phyloP scores from a whole-genome alignment of 2,329 filamentous ascomycete genomes.

The Chaetomium olivaceum region DNA sequence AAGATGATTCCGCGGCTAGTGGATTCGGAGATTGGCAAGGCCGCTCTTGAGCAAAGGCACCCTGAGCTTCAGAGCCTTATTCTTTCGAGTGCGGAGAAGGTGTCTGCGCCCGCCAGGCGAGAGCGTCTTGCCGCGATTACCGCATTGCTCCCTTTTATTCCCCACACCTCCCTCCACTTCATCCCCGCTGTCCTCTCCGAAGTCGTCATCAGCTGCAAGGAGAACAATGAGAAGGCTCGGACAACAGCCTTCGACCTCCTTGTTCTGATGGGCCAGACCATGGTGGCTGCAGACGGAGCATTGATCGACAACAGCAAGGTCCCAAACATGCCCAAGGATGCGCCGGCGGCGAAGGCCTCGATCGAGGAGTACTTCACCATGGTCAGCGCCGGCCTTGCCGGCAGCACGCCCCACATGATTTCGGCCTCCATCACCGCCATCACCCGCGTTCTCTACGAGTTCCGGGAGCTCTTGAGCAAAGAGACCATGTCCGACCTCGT shows the following conservation, averaged over 20 bases:
- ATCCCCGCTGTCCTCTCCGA: constrained; percentile 89
- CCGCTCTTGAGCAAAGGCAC: constrained; percentile 75
- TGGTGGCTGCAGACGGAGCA: constrained; percentile 65
- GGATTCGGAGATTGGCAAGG: constrained; percentile 73
- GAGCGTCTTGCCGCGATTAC: constrained; percentile 83
- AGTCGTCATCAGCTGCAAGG: constrained; percentile 94
- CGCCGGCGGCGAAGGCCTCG: constrained; percentile 73
- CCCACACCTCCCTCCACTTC: constrained; percentile 80
- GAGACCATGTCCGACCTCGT: constrained; percentile 80
- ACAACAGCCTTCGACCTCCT: constrained; percentile 88
- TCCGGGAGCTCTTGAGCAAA: constrained; percentile 67
- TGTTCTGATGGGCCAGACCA: constrained; percentile 82
- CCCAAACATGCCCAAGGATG: constrained; percentile 79
- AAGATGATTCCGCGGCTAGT: constrained; percentile 92
- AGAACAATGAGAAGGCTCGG: constrained; percentile 93
- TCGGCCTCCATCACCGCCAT: constrained; percentile 95
- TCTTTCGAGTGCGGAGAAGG: constrained; percentile 76
- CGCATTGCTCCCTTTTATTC: constrained; percentile 76
- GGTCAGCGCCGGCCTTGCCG: constrained; percentile 93
- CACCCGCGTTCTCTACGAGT: constrained; percentile 90
- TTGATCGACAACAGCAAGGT: constrained; percentile 84
- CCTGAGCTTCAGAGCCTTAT: constrained; percentile 80
- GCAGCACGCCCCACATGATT: constrained; percentile 93
- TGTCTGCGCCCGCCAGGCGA: constrained; percentile 79
- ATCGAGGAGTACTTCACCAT: constrained; percentile 98